Base-by-base conservation (phyloP, 169 alveolate species). In the Plasmodium gonderi region DNA sequence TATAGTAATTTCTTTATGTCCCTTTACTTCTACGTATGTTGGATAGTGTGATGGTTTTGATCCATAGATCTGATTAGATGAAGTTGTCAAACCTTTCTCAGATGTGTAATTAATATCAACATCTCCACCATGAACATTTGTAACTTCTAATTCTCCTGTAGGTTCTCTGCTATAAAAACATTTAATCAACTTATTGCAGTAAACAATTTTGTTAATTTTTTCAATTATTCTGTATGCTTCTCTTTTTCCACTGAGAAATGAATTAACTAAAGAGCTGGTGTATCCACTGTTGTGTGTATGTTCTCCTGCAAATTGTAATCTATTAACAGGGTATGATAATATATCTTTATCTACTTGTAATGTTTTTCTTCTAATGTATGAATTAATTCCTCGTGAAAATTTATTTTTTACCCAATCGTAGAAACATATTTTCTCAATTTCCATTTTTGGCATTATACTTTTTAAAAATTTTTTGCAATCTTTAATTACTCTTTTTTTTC, bases 181-280 rank as follows among this genome's bases (percentile, higher is more conserved):
- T 17, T 87, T 87, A 0, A 76, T 78, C 26, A 87, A 54, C n/a
- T 87, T 87, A 44, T 87, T 64, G 78, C 51, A 67, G 11, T 54
- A 87, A n/a, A 87, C 23, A 3, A 33, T 17, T 40, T 87, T 87
- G n/a, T 87, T 87, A n/a, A 60, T 31, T 36, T 76, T 75, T 44
- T 87, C 93, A 31, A 87, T 75, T 23, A 87, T 74, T 20, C 93
- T 51, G 79, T 87, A 87, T 8, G 93, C 93, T 20, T 87, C 93
- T 1, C 93, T 75, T 44, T 87, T 87, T 3, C 93, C 93, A n/a
- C 93, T 87, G 3, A 87, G 51, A 54, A 33, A 87, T 17, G 93
- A 74, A 75, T 38, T 38, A 0, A 87, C 85, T 2, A 87, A 36
- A 12, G 89, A 12, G 20, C 72, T 76, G n/a, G n/a, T n/a, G 20